Conservation (phyloP, 2,329 filamentous ascomycete species). For the Akanthomyces muscarius region DNA sequence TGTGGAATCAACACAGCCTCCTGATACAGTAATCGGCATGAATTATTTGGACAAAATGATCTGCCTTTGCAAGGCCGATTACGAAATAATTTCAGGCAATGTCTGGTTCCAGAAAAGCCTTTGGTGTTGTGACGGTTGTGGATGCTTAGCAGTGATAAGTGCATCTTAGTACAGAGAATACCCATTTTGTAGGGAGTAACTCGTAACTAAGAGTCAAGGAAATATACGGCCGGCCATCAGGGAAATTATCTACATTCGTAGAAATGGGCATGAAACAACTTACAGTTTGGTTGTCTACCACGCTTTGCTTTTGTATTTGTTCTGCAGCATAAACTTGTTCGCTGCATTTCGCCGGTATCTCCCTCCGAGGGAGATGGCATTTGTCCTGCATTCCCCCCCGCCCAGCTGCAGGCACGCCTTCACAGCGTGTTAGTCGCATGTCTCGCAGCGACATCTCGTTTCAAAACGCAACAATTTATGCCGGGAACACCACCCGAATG, state of each 20-base stretch:
- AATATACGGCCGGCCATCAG: no score
- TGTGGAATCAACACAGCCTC: slow-evolving; percentile 2
- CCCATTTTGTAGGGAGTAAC: no score
- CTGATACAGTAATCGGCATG: no score
- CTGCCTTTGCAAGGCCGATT: not conserved
- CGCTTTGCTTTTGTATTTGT: not conserved
- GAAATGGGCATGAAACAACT: no score
- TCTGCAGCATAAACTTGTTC: not conserved
- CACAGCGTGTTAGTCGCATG: not conserved
- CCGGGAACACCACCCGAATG: slow-evolving; percentile 6
- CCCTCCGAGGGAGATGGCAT: no score
- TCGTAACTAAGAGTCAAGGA: no score
- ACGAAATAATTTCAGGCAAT: not conserved
- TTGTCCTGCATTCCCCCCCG: not conserved
- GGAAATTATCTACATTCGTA: no score
- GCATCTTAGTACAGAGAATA: not conserved
- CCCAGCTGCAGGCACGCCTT: not conserved
- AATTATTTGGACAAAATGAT: not conserved
- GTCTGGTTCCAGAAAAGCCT: not conserved
- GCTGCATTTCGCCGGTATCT: not conserved
- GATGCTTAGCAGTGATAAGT: not conserved
- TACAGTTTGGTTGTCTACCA: no score
- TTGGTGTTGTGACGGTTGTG: not conserved
- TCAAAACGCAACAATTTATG: not conserved
- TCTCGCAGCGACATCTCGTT: not conserved